Evolutionary conservation across 2,329 filamentous ascomycete species (phyloP), one percentile per base, ranked within the genome.

Genomic region (Trichoderma sp.): DNA sequence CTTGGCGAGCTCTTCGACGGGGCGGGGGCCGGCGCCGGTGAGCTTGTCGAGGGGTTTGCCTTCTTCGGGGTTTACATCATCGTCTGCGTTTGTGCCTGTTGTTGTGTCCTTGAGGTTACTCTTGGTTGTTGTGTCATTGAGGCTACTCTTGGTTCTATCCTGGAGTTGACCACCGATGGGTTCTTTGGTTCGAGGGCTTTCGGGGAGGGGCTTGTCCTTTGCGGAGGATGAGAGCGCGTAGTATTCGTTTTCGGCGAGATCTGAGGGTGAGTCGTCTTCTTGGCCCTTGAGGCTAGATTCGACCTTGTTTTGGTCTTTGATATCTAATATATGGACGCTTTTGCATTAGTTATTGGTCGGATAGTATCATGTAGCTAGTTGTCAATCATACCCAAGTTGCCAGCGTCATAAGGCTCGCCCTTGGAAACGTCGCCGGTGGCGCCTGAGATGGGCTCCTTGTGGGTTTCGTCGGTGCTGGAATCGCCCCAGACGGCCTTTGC

Each of bases 361-460:
- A 28, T 28, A 28, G 26, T 26, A 26, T 26, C 26, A 26, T 26
- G 26, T 28, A 28, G 13, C 23, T 13, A 63, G 12, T 9, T 20
- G 4, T 43, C 43, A 39, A 11, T 68, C 78, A 55, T 87, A 84
- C 88, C 86, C n/a, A 88, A 82, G 79, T 96, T 96, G 63, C 93
- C 93, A 71, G 89, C 89, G 78, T 96, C 93, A 76, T 90, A 97
- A 0, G 93, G 93, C 79, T 95, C 91, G 13, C 88, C 88, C 57
- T 85, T 85, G 28, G 86, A 86, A 5, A 92, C 91, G 78, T 91
- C 84, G 50, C 93, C 93, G 71, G 86, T 83, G 66, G 88, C 83
- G 26, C 93, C 93, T 23, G 92, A 92, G 58, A 94, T 80, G 20
- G 93, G 93, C 82, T 97, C 93, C 61, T 82, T 79, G 59, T 79